These are phyloP conservation scores for Biancaea sappan DNA, from an alignment of 306 rosid species.

Conservation along the genomic window DNA sequence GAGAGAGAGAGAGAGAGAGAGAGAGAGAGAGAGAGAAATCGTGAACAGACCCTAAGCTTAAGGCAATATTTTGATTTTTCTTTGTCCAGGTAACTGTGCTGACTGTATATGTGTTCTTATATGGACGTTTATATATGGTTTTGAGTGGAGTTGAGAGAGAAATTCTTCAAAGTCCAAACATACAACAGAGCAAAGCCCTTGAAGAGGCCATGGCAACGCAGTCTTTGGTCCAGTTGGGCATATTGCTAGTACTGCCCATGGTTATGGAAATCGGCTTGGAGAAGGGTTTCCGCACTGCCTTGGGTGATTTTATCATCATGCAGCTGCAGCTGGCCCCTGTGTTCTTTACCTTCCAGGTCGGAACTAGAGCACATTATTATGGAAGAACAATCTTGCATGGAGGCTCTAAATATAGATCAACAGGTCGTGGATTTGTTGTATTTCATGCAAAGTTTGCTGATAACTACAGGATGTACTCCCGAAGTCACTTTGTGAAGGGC, in stretches of 20 bases:
- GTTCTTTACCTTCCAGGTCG: conserved; percentile 55
- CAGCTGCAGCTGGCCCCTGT: conserved; percentile 59
- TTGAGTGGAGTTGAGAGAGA: conserved; percentile 51
- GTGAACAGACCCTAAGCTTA: too few species aligned
- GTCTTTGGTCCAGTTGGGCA: conserved; percentile 53
- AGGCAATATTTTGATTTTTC: too few species aligned
- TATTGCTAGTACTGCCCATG: conserved; percentile 56
- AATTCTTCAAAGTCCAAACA: conserved; percentile 14
- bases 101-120: conserved; percentile 53
- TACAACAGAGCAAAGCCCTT: conserved; percentile 35
- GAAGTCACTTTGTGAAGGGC: conserved; percentile 61
- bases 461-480: conserved; percentile 56
- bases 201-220: conserved; percentile 61
- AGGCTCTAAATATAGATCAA: conserved; percentile 56
- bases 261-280: conserved; percentile 63
- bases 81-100: conserved; percentile 53
- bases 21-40: too few species aligned
- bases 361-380: conserved; percentile 58
- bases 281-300: conserved; percentile 59
- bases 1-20: too few species aligned
- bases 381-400: conserved; percentile 62
- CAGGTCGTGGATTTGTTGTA: conserved; percentile 61
- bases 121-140: conserved; percentile 59
- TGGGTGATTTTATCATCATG: conserved; percentile 55
- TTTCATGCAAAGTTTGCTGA: conserved; percentile 61